A percentile compares a stretch with the other conserved stretches of the same genome.
These are phyloP conservation scores for Seiridium unicorne DNA, from an alignment of 2,329 filamentous ascomycete species.

Conservation along the genomic window DNA sequence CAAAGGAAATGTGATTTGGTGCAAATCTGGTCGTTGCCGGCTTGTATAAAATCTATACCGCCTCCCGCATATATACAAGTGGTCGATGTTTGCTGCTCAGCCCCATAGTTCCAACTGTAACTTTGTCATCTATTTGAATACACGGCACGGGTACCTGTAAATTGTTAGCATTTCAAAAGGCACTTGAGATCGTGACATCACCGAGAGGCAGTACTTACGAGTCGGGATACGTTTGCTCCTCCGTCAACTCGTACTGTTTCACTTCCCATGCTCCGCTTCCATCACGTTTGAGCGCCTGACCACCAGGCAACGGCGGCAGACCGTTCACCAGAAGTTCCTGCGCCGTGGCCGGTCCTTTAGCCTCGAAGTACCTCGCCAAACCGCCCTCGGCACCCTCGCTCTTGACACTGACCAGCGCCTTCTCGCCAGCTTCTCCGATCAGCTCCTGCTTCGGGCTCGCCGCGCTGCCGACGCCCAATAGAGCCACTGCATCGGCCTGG, in stretches of 20 bases:
- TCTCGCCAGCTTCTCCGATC: conserved; percentile 67
- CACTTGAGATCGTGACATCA: too few species aligned
- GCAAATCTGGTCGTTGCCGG: neutral
- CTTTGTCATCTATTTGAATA: conserved; percentile 48
- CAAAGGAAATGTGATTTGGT: conserved; percentile 1
- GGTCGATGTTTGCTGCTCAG: neutral
- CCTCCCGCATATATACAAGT: conserved; percentile 24
- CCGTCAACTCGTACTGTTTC: conserved; percentile 64
- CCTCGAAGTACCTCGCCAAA: conserved; percentile 71
- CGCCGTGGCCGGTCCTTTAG: conserved; percentile 45
- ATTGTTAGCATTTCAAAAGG: conserved; percentile 25
- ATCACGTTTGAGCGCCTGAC: conserved; percentile 52
- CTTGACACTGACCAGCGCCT: conserved; percentile 72
- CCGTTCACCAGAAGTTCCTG: conserved; percentile 71
- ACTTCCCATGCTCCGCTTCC: conserved; percentile 55
- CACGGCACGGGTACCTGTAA: conserved; percentile 62
- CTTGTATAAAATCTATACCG: conserved; percentile 11
- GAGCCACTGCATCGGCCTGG: conserved; percentile 81
- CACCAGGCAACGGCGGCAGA: conserved; percentile 81
- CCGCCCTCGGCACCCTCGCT: conserved; percentile 71
- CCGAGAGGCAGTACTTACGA: conserved; percentile 49
- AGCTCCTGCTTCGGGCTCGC: conserved; percentile 79
- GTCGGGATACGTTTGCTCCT: conserved; percentile 69
- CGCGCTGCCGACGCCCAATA: conserved; percentile 82
- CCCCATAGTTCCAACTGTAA: conserved; percentile 5